A percentile compares a stretch with the other conserved stretches of the same genome.
Conservation (phyloP, 2,329 filamentous ascomycete genomes). For the Colletotrichum sublineola region DNA sequence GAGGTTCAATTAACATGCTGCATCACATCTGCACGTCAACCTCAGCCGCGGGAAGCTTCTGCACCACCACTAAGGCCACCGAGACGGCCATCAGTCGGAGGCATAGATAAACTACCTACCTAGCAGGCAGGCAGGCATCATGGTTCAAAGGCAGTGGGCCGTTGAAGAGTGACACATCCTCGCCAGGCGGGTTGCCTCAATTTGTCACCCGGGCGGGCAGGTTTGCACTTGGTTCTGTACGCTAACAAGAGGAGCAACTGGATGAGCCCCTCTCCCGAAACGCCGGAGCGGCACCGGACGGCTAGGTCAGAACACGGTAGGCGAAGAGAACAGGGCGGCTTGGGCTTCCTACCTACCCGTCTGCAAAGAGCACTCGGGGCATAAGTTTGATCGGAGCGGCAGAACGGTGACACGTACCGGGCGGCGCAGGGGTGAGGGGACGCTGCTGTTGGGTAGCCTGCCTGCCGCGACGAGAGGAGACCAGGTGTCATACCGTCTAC, state of each 20-base stretch:
- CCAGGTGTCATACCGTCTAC: too few species aligned
- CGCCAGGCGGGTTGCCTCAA: not conserved
- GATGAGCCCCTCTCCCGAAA: slow-evolving; percentile 2
- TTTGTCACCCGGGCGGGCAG: not conserved
- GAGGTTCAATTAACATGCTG: slow-evolving; percentile 12
- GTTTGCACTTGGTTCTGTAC: slow-evolving; percentile 1
- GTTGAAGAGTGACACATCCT: not conserved
- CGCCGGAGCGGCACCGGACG: slow-evolving; percentile 17
- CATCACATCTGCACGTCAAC: slow-evolving; percentile 15
- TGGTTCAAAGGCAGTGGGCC: not conserved
- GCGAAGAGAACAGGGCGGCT: not conserved
- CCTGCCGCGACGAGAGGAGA: too few species aligned
- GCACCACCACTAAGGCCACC: not conserved
- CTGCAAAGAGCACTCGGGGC: not conserved
- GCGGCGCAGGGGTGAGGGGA: not conserved
- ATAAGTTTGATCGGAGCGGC: not conserved
- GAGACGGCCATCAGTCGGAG: slow-evolving; percentile 7
- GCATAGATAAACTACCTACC: not conserved
- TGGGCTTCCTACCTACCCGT: not conserved
- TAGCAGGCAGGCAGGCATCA: not conserved
- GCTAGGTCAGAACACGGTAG: slow-evolving; percentile 8
- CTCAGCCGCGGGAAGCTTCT: slow-evolving; percentile 14
- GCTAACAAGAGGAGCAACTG: not conserved
- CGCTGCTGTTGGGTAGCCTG: too few species aligned
- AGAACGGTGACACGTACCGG: not conserved